Conservation (phyloP, 2,329 filamentous ascomycete species). For the Ophiocordyceps camponoti-saundersi region DNA sequence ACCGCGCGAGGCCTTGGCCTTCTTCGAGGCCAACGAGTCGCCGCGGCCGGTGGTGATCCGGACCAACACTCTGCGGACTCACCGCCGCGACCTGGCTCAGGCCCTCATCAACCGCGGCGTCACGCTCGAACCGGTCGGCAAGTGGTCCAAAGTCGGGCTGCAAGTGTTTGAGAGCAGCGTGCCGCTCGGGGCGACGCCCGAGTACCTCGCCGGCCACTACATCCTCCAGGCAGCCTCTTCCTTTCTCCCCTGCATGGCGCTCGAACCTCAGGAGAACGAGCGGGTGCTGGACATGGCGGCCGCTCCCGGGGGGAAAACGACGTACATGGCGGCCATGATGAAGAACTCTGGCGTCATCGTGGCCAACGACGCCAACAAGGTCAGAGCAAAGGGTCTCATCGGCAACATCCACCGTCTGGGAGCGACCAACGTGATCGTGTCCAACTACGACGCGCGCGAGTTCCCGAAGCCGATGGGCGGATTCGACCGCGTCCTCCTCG, state of each 20-base stretch:
- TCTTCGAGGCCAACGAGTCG: conserved; percentile 98
- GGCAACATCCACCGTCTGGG: conserved; percentile 94
- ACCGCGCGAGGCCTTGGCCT: conserved; percentile 85
- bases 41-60: conserved; percentile 86
- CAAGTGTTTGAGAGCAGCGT: conserved; percentile 84
- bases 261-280: conserved; percentile 86
- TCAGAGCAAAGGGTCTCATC: conserved; percentile 88
- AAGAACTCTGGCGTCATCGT: conserved; percentile 84
- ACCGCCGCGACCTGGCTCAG: conserved; percentile 69
- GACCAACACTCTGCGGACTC: conserved; percentile 80
- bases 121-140: conserved; percentile 88
- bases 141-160: conserved; percentile 96
- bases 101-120: conserved; percentile 91
- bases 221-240: conserved; percentile 94
- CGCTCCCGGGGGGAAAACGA: conserved; percentile 12
- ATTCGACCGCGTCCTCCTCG: conserved; percentile 85
- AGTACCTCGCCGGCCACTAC: conserved; percentile 95
- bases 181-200: conserved; percentile 83
- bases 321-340: conserved; percentile 49
- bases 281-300: conserved; percentile 54
- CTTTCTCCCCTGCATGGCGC: conserved; percentile 93
- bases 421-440: conserved; percentile 85
- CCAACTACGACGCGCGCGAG: conserved; percentile 84
- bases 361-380: conserved; percentile 91
- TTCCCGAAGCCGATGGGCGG: conserved; percentile 92